Percentiles rank a stretch among this genome's conserved stretches.
Conservation (phyloP, 2,329 filamentous ascomycete species). For the Ilyonectria sp. region DNA sequence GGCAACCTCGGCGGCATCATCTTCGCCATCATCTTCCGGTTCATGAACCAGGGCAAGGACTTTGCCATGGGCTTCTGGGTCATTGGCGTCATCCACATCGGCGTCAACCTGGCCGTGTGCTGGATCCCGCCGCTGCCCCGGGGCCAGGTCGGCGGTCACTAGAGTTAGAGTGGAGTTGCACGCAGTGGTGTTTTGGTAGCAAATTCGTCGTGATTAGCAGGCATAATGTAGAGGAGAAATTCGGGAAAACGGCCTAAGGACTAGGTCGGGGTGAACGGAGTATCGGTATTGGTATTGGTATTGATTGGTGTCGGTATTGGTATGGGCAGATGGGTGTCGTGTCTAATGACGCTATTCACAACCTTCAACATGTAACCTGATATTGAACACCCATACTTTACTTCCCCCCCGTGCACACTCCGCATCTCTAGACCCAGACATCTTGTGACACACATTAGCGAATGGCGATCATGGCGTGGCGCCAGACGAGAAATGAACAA, state of each 20-base stretch:
- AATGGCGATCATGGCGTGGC: not conserved
- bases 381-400: not conserved
- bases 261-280: not conserved
- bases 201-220: slow-evolving; percentile 16
- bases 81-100: slow-evolving; percentile 83
- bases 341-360: not conserved
- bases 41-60: slow-evolving; percentile 72
- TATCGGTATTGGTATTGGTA: slow-evolving; percentile 4
- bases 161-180: slow-evolving; percentile 9
- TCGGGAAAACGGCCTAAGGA: not conserved
- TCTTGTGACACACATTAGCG: not conserved
- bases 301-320: not conserved
- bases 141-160: slow-evolving; percentile 55
- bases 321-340: not conserved
- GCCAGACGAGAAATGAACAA: not conserved
- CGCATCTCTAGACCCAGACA: not conserved
- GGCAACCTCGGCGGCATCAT: slow-evolving; percentile 90
- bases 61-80: slow-evolving; percentile 85
- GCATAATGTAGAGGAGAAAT: slow-evolving; percentile 5
- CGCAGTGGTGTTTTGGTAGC: slow-evolving; percentile 8
- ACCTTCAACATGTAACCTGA: not conserved
- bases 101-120: slow-evolving; percentile 74
- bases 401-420: not conserved
- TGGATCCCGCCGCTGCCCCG: slow-evolving; percentile 70
- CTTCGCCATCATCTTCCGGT: slow-evolving; percentile 88